Evolutionary conservation across 2,329 filamentous ascomycete species (phyloP).

Genomic region (Didymella arachidicola): DNA sequence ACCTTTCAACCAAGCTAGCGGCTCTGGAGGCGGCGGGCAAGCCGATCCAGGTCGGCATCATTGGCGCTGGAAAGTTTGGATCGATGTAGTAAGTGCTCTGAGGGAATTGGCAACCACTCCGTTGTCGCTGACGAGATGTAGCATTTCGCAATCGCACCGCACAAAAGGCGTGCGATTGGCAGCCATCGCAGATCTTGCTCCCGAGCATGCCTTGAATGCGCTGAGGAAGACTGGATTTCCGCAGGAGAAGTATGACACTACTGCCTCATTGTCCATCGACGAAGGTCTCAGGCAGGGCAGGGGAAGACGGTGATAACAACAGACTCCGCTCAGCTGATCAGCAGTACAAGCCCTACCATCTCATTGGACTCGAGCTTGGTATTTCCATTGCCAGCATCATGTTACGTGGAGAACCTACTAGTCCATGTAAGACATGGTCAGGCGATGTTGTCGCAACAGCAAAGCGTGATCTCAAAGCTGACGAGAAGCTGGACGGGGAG

Average conservation of each 20-base stretch:
- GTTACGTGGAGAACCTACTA: conserved; percentile 57
- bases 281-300: conserved; percentile 53
- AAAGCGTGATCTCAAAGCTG: conserved; percentile 55
- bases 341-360: conserved; percentile 59
- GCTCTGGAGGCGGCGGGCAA: conserved; percentile 23
- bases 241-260: conserved; percentile 50
- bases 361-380: conserved; percentile 58
- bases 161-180: conserved; percentile 55
- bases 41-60: conserved; percentile 51
- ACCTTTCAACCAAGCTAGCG: conserved; percentile 27
- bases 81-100: conserved; percentile 52
- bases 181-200: conserved; percentile 55
- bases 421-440: conserved; percentile 55
- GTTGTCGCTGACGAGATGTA: conserved; percentile 12
- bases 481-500: conserved; percentile 57
- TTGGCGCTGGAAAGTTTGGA: conserved; percentile 58
- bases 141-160: conserved; percentile 56
- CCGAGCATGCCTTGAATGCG: conserved; percentile 52
- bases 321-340: conserved; percentile 54
- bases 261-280: conserved; percentile 30
- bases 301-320: conserved; percentile 56
- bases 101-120: too few relatives aligned
- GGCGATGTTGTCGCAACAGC: conserved; percentile 59
- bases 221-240: conserved; percentile 54
- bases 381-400: conserved; percentile 56